Conservation (phyloP, 2,329 filamentous ascomycete genomes). For the Aureobasidium sp. region DNA sequence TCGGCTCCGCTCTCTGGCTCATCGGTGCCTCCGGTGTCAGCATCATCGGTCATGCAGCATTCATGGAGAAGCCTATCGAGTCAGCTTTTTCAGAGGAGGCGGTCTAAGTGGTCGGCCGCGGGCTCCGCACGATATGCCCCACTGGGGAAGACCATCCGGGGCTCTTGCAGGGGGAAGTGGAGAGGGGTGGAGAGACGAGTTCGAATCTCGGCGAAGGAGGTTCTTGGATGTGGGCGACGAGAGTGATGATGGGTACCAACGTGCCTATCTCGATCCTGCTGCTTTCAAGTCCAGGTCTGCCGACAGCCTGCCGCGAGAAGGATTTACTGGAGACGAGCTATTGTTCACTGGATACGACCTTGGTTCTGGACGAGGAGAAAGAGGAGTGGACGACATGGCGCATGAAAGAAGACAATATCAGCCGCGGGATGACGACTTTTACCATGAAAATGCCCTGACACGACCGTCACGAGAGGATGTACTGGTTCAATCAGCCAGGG, state of each 20-base stretch:
- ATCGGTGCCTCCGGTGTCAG: slow-evolving; percentile 91
- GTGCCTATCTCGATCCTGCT: slow-evolving; percentile 36
- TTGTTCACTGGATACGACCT: slow-evolving; percentile 44
- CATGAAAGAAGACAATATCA: slow-evolving; percentile 44
- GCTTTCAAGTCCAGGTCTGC: slow-evolving; percentile 25
- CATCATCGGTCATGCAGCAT: slow-evolving; percentile 87
- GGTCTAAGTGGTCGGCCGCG: slow-evolving; percentile 99
- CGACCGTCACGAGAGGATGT: slow-evolving; percentile 61
- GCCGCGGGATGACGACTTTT: slow-evolving; percentile 33
- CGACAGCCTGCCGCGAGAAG: slow-evolving; percentile 21
- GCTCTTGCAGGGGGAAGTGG: slow-evolving; percentile 24
- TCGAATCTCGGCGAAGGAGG: slow-evolving; percentile 41
- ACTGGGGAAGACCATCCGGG: slow-evolving; percentile 99
- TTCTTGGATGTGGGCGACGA: slow-evolving; percentile 62
- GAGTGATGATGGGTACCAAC: slow-evolving; percentile 38
- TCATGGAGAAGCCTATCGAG: slow-evolving; percentile 99
- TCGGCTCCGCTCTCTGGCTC: slow-evolving; percentile 85
- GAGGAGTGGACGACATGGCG: slow-evolving; percentile 29
- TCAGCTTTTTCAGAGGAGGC: slow-evolving; percentile 99
- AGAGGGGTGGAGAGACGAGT: slow-evolving; percentile 54
- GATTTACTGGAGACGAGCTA: slow-evolving; percentile 39
- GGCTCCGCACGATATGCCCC: slow-evolving; percentile 78
- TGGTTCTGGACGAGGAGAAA: slow-evolving; percentile 34
- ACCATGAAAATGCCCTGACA: neutral
- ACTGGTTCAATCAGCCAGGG: slow-evolving; percentile 69